phyloP scores from a whole-genome alignment of 2,329 filamentous ascomycete genomes.

The Albifimbria verrucaria region DNA sequence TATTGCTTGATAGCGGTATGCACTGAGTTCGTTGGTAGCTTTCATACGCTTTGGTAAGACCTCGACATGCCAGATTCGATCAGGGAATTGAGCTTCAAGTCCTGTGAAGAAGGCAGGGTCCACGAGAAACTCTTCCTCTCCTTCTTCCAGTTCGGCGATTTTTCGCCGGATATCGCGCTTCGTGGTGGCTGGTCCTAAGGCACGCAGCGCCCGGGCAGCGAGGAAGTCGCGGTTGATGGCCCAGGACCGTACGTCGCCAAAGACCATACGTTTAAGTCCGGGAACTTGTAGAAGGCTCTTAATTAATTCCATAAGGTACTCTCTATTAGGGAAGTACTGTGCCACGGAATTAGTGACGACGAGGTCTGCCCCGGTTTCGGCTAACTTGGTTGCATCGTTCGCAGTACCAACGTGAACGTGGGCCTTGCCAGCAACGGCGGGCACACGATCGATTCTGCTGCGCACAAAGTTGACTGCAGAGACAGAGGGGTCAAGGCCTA shows the following conservation, averaged over 20 bases:
- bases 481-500: slow-evolving; percentile 17
- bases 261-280: slow-evolving; percentile 9
- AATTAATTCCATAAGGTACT: slow-evolving; percentile 5
- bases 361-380: background rate
- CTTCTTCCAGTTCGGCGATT: slow-evolving; percentile 9
- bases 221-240: slow-evolving; percentile 13
- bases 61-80: slow-evolving; percentile 5
- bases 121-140: slow-evolving; percentile 18
- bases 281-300: background rate
- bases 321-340: slow-evolving; percentile 5
- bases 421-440: slow-evolving; percentile 7
- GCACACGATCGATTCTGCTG: background rate
- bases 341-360: slow-evolving; percentile 10
- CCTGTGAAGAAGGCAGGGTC: slow-evolving; percentile 21
- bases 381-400: background rate
- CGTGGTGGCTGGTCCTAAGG: background rate
- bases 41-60: background rate
- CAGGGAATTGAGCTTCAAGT: slow-evolving; percentile 4
- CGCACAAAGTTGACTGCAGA: slow-evolving; percentile 10
- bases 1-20: background rate
- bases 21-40: background rate
- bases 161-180: slow-evolving; percentile 3
- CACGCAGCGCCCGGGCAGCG: slow-evolving; percentile 6
- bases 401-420: slow-evolving; percentile 11
- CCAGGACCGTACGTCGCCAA: slow-evolving; percentile 17